These are phyloP conservation scores for Ustilago trichophora DNA, from an alignment of 1,284 basidiomycete genomes.

Conservation along the genomic window DNA sequence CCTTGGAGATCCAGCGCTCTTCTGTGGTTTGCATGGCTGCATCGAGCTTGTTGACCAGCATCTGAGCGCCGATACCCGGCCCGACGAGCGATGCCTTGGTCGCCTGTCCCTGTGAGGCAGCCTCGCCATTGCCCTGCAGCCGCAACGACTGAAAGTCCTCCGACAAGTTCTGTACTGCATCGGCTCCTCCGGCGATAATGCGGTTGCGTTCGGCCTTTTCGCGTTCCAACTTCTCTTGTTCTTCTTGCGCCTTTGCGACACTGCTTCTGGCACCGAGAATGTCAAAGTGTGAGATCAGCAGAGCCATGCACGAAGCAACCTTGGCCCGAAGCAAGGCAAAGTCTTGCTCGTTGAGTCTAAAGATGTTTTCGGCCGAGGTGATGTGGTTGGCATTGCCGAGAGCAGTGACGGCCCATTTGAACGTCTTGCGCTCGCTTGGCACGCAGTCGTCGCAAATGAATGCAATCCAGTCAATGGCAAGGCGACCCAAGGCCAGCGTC, in stretches of 20 bases:
- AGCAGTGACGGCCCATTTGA: conserved; percentile 97
- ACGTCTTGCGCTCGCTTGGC: conserved; percentile 93
- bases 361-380: conserved; percentile 84
- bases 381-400: conserved; percentile 91
- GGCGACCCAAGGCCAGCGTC: conserved; percentile 57
- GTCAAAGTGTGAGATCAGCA: conserved; percentile 96
- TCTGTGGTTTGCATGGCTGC: conserved; percentile 55
- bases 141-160: conserved; percentile 38
- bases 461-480: conserved; percentile 78
- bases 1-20: conserved; percentile 54
- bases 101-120: conserved; percentile 64
- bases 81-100: conserved; percentile 70
- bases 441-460: conserved; percentile 99
- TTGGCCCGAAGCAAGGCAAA: conserved; percentile 82
- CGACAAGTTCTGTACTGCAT: conserved; percentile 23
- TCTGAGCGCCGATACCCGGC: conserved; percentile 47
- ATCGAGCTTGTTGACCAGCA: conserved; percentile 51
- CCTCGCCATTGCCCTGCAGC: conserved; percentile 69
- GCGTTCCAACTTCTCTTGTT: conserved; percentile 57
- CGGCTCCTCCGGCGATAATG: conserved; percentile 38
- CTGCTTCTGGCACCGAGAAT: conserved; percentile 71
- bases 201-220: conserved; percentile 53
- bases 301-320: conserved; percentile 94
- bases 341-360: conserved; percentile 85
- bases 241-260: conserved; percentile 61